Evolutionary conservation across 441 rosid species (phyloP), one percentile per base, ranked within the genome.

Genomic region (Euphorbia schlechtendalii): DNA sequence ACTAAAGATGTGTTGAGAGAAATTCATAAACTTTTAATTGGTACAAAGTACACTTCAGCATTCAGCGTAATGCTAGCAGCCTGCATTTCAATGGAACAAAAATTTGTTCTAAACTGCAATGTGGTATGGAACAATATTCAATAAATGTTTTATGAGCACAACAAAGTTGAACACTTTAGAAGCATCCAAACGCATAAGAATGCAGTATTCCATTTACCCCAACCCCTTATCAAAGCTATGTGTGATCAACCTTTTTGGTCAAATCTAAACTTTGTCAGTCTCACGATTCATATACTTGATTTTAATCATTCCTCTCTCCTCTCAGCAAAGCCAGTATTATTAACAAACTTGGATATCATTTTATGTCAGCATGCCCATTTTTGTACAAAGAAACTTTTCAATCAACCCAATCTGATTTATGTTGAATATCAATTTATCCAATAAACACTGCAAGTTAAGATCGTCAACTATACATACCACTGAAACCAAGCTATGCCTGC

Each of bases 401-500:
- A 51, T 27, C 54, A 11, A 52, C 48, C 32, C 36, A 54, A 38
- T 38, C 24, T 20, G 49, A 66, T 12, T 1, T 52, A 58, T 15
- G 8, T 3, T 65, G 46, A 41, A 41, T 10, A 41, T 13, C 17
- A 41, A 43, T 4, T 59, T 21, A 17, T 18, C 11, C 13, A 48
- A 2, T 10, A 3, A 59, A 8, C 18, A 8, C 28, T 53, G 15
- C 2, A 41, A 52, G 0, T 41, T 17, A 24, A 0, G 8, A 36
- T 45, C n/a, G n/a, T n/a, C 62, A 55, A 48, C 43, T 21, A 61
- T 48, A 54, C 81, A 14, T 83, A 93, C 99, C 96, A 93, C 93
- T 18, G 99, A 93, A 73, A 86, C 96, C 83, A 93, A 73, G 72
- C 69, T 78, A 71, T 87, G 87, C 20, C 41, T 74, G 70, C 71